Base-by-base conservation (phyloP, 495 filamentous ascomycete species). In the Bacidia rubella region DNA sequence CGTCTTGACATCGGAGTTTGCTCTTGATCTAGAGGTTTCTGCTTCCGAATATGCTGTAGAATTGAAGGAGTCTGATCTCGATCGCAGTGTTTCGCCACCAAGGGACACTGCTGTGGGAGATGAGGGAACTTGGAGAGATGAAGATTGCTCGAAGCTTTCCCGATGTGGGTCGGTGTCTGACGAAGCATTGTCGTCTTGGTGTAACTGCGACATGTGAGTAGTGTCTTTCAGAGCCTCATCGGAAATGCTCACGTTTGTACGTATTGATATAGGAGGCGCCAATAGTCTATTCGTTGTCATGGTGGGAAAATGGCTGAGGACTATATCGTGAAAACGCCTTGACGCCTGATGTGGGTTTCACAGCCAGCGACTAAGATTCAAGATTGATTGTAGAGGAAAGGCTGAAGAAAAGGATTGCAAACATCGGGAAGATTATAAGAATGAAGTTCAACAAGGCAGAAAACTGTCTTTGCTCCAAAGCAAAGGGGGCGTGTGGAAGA, bases 71-170 rank as follows among this genome's bases (percentile, higher is more conserved):
- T 66, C 65, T 44, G 73, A 68, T 49, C 73, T 68, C 20, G 71
- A 62, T n/a, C 73, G 71, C 19, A 76, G 54, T 15, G 74, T 76
- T 23, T 73, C 74, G 17, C 72, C 74, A 47, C 73, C 74, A 32
- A 75, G 64, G 1, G 73, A 76, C 15, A 59, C 61, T 32, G 69
- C 64, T 20, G 64, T 61, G 17, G 70, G 68, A 4, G 63, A 69
- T 10, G 52, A 39, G 24, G 62, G 62, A 32, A 60, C 47, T 43
- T 57, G 61, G 24, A 62, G 60, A 7, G 59, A 59, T 2, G 51
- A 25, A 32, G n/a, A 19, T 35, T 29, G 38, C 2, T 38, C 32
- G 2, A 54, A 40, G 12, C 50, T 44, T 3, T 62, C 57, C 20
- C 48, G 49, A 26, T 53, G 49, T 4, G n/a, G 12, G 52, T 63